Evolutionary conservation across 208 protist genomes (phyloP).

Genomic region (Acanthamoeba sp.): DNA sequence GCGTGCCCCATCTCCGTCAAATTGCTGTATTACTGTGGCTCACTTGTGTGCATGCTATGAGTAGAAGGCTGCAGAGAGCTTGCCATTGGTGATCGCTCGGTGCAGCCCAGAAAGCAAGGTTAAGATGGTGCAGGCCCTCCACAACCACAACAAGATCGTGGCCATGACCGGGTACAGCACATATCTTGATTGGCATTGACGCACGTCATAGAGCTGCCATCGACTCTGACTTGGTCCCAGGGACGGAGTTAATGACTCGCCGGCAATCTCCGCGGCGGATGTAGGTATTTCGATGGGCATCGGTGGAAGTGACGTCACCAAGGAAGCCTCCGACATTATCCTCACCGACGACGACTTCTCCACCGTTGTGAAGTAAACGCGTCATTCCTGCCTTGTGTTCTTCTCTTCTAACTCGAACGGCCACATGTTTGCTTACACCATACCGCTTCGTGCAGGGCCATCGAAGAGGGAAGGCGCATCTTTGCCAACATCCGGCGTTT

Average conservation of each 20-base stretch:
- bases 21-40: conserved; percentile 77
- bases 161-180: conserved; percentile 92
- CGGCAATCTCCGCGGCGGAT: conserved; percentile 92
- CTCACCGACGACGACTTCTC: conserved; percentile 94
- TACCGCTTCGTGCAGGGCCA: conserved; percentile 73
- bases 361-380: conserved; percentile 88
- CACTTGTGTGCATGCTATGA: too few species aligned
- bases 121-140: conserved; percentile 69
- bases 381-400: too few species aligned
- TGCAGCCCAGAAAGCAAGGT: conserved; percentile 83
- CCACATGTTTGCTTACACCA: too few species aligned
- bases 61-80: conserved; percentile 91
- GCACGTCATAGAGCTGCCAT: neutral
- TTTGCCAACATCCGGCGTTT: conserved; percentile 95
- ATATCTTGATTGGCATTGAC: neutral
- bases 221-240: conserved; percentile 29
- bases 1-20: neutral
- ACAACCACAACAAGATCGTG: conserved; percentile 85
- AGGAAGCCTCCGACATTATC: conserved; percentile 91
- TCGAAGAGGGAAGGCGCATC: conserved; percentile 93
- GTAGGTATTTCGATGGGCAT: conserved; percentile 95
- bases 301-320: conserved; percentile 85
- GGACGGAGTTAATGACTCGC: conserved; percentile 95
- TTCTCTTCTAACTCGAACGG: neutral
- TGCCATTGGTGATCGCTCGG: conserved; percentile 91